Evolutionary conservation across 2,329 filamentous ascomycete species (phyloP), one percentile per base, ranked within the genome.

Genomic region (Cercospora zeina): DNA sequence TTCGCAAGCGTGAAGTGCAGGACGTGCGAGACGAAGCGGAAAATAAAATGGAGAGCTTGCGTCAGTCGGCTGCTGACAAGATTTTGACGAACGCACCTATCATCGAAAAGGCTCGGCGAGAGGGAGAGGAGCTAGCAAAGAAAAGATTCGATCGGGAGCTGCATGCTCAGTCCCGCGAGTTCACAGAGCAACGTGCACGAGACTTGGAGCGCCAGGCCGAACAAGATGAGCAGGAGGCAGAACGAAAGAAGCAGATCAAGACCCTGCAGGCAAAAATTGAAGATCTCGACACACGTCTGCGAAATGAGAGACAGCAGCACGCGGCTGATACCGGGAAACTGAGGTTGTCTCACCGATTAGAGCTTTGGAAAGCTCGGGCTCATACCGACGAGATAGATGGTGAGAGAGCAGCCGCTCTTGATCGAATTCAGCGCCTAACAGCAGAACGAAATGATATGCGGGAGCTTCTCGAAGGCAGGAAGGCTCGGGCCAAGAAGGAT

Each of bases 51-150:
- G 50, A 57, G 27, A 33, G 27, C 10, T n/a, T 64, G 33, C 59
- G 51, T 14, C 39, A 55, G 30, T 21, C 50, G 16, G 42, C 59
- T 16, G 61, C 62, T 19, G 45, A 50, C 54, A 47, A 14, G 13
- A 47, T 63, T 10, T 45, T 36, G 10, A 9, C 39, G 19, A 61
- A 63, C 9, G 21, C 54, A 24, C 62, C 54, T 14, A 49, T 61
- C 13, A 54, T 63, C 9, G 45, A 58, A 31, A 58, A 47, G 14
- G 62, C 36, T 21, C 54, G 58, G 13, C 37, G 30, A 13, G 62
- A 63, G 31, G 62, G 58, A 10, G 62, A 61, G 37, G 19, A 37
- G 24, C 2, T 7, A n/a, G 58, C 51, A 4, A 34, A 36, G 10
- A n/a, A 47, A 11, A 34, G 34, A 5, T 55, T 55, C 13, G 39